Evolutionary conservation across 192 early-diverging fungal species (phyloP), one percentile per base, ranked within the genome.

Genomic region (Blastocladiella britannica): DNA sequence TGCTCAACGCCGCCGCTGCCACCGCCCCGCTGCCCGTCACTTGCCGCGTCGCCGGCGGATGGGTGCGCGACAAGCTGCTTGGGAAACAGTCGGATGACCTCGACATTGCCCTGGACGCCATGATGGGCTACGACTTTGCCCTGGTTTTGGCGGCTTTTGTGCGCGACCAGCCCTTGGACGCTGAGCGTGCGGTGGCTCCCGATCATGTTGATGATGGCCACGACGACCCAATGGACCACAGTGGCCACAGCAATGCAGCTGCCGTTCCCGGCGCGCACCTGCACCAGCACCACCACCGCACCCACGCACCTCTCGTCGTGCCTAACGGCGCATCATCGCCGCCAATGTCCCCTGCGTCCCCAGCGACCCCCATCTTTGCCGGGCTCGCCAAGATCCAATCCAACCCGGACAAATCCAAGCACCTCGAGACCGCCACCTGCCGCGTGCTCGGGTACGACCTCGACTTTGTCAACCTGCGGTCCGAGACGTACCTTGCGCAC

Each of bases 41-140:
- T 6, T 47, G 37, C 37, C 76, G 94, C 20, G 88, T 98, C 47
- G 91, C 92, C 26, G 95, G 95, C 52, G 95, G 95, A 9, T 99
- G 93, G 95, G 95, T 98, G 47, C 78, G 95, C 56, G 95, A 98
- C 68, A 98, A 98, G 84, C 72, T 96, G n/a, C 79, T 99, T 3
- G 88, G 87, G 3, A 72, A 72, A 30, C 77, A 84, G 26, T 84
- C 79, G 55, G 72, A 91, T 63, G 95, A 99, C 76, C 66, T 99
- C 26, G 95, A 99, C 64, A 78, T 99, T 28, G 95, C 89, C 3
- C 72, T 99, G 20, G 85, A 94, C 73, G 75, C 70, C 23, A 89
- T 97, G 82, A 90, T 79, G 73, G 95, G 95, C 6, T 86, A 76
- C 57, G 86, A 90, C 15, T 90, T 97, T 72, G 91, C 91, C 0